phyloP scores from a whole-genome alignment of 371 early-diverging fungal genomes.

The Mucor indicus region DNA sequence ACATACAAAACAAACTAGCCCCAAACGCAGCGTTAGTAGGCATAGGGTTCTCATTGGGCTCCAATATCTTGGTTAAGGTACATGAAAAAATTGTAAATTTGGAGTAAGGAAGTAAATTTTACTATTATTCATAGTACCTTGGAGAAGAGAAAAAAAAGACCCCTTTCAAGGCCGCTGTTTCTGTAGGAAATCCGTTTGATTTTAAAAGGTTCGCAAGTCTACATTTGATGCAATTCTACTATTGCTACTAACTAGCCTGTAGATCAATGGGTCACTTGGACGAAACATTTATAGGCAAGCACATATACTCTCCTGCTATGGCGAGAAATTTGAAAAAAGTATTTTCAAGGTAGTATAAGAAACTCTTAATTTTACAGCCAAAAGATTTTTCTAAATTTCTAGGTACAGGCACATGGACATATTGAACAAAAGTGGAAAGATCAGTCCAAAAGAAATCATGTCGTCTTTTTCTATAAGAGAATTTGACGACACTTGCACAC shows the following conservation, averaged over 20 bases:
- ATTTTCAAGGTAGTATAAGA: conserved; percentile 41
- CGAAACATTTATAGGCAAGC: conserved; percentile 40
- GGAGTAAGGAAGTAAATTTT: neutral
- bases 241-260: no score
- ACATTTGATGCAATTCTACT: no score
- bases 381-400: no score
- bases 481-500: conserved; percentile 74
- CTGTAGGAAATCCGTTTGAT: conserved; percentile 89
- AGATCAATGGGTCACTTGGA: conserved; percentile 26
- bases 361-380: neutral
- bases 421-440: conserved; percentile 47
- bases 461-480: conserved; percentile 37
- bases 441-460: conserved; percentile 55
- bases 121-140: conserved; percentile 51
- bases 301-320: conserved; percentile 70
- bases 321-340: conserved; percentile 64
- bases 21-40: conserved; percentile 71
- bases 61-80: conserved; percentile 88
- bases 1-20: conserved; percentile 49
- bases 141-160: conserved; percentile 82
- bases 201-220: no score
- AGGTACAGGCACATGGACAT: conserved; percentile 57
- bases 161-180: conserved; percentile 71
- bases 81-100: neutral
- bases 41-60: conserved; percentile 87